Percentiles rank a stretch among this genome's conserved stretches.
phyloP scores from a whole-genome alignment of 495 filamentous ascomycete species.

The Pyrenula massariospora region DNA sequence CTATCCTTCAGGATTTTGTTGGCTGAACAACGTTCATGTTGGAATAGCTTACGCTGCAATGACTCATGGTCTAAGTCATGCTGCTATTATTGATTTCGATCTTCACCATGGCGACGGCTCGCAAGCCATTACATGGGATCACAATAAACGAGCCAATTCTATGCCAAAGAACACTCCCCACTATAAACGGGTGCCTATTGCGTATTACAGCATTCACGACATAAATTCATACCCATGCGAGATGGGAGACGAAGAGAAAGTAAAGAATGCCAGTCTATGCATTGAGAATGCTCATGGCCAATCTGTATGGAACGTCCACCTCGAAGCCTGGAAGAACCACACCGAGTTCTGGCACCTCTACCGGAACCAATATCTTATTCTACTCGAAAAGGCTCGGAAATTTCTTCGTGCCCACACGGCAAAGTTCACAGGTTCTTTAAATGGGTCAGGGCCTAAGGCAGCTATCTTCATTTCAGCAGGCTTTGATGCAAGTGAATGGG shows the following conservation, averaged over 20 bases:
- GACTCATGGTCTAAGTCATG: constrained; percentile 77
- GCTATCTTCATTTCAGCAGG: constrained; percentile 92
- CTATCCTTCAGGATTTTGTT: constrained; percentile 90
- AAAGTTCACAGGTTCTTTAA: constrained; percentile 38
- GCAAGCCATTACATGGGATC: constrained; percentile 81
- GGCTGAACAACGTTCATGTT: constrained; percentile 96
- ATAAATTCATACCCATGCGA: constrained; percentile 98
- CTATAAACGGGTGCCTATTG: constrained; percentile 74
- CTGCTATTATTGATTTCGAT: constrained; percentile 94
- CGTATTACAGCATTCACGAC: constrained; percentile 93
- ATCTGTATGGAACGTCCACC: constrained; percentile 91
- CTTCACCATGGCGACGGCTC: constrained; percentile 94
- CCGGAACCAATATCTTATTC: constrained; percentile 54
- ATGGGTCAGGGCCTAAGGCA: constrained; percentile 50
- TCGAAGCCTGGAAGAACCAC: constrained; percentile 72
- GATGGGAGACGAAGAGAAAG: constrained; percentile 74
- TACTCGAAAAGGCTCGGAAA: constrained; percentile 68
- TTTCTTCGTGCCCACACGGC: constrained; percentile 63
- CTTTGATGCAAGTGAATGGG: constrained; percentile 94
- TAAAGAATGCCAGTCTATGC: constrained; percentile 83
- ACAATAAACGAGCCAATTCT: constrained; percentile 51
- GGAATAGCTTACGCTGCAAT: constrained; percentile 83
- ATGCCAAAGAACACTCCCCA: constrained; percentile 51
- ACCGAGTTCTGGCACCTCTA: constrained; percentile 85
- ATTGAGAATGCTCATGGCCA: constrained; percentile 87